Evolutionary conservation across 805 yeast species (phyloP).

Genomic region (Candida koratica): DNA sequence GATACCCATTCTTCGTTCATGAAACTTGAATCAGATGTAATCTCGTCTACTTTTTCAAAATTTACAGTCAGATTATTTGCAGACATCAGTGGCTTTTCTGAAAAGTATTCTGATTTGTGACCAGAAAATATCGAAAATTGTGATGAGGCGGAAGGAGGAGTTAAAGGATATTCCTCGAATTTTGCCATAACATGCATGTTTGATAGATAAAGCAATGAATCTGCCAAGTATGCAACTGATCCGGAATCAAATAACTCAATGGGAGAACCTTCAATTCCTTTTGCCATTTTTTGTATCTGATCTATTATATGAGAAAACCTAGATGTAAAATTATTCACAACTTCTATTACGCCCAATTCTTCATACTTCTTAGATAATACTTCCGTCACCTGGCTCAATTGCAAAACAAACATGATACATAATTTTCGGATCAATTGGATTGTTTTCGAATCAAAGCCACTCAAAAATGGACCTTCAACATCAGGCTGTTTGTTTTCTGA

Average conservation of each 20-base stretch:
- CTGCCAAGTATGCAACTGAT: slow-evolving; percentile 21
- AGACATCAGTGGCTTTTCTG: slow-evolving; percentile 7
- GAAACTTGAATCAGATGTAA: not conserved
- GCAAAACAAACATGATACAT: slow-evolving; percentile 32
- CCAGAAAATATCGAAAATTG: slow-evolving; percentile 35
- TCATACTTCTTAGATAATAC: slow-evolving; percentile 50
- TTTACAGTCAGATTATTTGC: not conserved
- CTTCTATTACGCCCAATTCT: slow-evolving; percentile 44
- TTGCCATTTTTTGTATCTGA: slow-evolving; percentile 23
- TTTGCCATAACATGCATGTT: slow-evolving; percentile 7
- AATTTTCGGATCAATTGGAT: slow-evolving; percentile 15
- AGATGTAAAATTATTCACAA: slow-evolving; percentile 15
- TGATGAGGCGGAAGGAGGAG: slow-evolving; percentile 43
- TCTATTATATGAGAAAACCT: slow-evolving; percentile 14
- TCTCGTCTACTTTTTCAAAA: not conserved
- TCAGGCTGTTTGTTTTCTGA: slow-evolving; percentile 40
- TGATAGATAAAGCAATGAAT: slow-evolving; percentile 25
- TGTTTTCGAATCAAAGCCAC: slow-evolving; percentile 45
- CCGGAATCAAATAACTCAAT: slow-evolving; percentile 14
- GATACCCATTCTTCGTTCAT: slow-evolving; percentile 6
- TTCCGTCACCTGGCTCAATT: slow-evolving; percentile 46
- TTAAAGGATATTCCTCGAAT: slow-evolving; percentile 21
- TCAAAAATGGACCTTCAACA: slow-evolving; percentile 45
- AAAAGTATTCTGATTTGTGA: not conserved
- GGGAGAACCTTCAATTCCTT: slow-evolving; percentile 12